Conservation (phyloP, 495 filamentous ascomycete genomes). For the Jackrogersella minutella region DNA sequence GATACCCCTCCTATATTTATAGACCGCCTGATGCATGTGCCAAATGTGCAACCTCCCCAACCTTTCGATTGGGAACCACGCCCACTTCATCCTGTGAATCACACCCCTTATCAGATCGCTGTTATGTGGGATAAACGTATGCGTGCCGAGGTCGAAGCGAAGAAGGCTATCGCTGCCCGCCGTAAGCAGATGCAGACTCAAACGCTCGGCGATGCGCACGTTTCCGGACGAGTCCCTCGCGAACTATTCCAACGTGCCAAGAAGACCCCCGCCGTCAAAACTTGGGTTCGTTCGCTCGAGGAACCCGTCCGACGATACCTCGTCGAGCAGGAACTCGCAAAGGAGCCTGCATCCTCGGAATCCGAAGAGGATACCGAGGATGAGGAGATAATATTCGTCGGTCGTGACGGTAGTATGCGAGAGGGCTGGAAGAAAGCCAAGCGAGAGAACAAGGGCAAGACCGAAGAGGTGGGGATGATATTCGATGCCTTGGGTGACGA, state of each 20-base stretch:
- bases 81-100: slow-evolving; percentile 77
- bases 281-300: slow-evolving; percentile 58
- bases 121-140: slow-evolving; percentile 82
- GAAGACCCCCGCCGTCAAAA: slow-evolving; percentile 56
- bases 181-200: slow-evolving; percentile 43
- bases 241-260: slow-evolving; percentile 63
- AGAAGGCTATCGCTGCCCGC: slow-evolving; percentile 42
- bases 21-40: slow-evolving; percentile 89
- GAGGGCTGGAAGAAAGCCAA: slow-evolving; percentile 61
- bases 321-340: slow-evolving; percentile 53
- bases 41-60: slow-evolving; percentile 81
- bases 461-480: slow-evolving; percentile 74
- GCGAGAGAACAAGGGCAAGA: slow-evolving; percentile 57
- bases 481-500: slow-evolving; percentile 80
- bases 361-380: slow-evolving; percentile 68
- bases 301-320: slow-evolving; percentile 57
- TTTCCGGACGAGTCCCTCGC: slow-evolving; percentile 60
- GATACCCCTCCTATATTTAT: slow-evolving; percentile 55
- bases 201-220: slow-evolving; percentile 42
- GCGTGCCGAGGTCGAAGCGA: slow-evolving; percentile 56
- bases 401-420: slow-evolving; percentile 76
- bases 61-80: slow-evolving; percentile 81
- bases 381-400: slow-evolving; percentile 94
- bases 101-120: slow-evolving; percentile 89
- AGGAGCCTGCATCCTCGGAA: slow-evolving; percentile 55